These are phyloP conservation scores for Nemania sp. DNA, from an alignment of 2,329 filamentous ascomycete species.

Conservation along the genomic window DNA sequence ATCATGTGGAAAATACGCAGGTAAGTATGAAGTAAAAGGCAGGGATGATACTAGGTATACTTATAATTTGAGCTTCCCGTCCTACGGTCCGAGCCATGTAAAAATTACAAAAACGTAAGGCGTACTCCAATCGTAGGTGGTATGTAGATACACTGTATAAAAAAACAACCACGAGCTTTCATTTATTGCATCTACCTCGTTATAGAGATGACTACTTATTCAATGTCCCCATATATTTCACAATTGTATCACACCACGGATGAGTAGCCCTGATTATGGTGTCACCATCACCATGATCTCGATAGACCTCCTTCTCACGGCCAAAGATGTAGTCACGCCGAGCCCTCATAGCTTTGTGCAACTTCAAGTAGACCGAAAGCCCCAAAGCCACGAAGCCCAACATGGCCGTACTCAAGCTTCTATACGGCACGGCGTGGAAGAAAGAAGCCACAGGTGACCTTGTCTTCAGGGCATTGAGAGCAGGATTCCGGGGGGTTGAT, in stretches of 20 bases:
- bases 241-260: not conserved
- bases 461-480: conserved; percentile 68
- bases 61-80: no score
- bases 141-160: no score
- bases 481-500: conserved; percentile 75
- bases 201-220: not conserved
- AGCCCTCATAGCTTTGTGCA: not conserved
- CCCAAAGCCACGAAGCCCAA: conserved; percentile 30
- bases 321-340: conserved; percentile 3
- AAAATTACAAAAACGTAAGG: no score
- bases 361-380: conserved; percentile 19
- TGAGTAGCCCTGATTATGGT: not conserved
- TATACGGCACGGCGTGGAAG: conserved; percentile 91
- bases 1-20: no score
- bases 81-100: no score
- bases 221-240: not conserved
- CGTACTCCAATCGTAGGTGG: no score
- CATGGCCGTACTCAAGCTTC: conserved; percentile 54
- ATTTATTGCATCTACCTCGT: not conserved
- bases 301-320: conserved; percentile 2
- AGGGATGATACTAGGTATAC: no score
- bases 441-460: conserved; percentile 68
- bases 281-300: not conserved
- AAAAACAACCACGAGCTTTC: no score
- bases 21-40: no score